phyloP scores from a whole-genome alignment of 805 yeast species.

The Kodamaea hsintzibuensis region DNA sequence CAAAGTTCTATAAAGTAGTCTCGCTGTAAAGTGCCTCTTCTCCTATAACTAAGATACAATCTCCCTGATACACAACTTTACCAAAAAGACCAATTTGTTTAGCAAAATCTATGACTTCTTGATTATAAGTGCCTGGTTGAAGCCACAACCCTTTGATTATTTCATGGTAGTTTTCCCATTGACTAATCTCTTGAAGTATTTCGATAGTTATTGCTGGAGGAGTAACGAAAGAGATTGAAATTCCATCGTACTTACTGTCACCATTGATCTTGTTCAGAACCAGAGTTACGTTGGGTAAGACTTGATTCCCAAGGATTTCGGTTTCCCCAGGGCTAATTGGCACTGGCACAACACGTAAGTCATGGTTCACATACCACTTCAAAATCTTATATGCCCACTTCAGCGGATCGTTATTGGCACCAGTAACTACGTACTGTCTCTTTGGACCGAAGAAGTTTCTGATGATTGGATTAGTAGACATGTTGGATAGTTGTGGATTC shows the following conservation, averaged over 20 bases:
- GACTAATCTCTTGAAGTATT: conserved; percentile 36
- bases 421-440: conserved; percentile 63
- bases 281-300: conserved; percentile 32
- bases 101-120: conserved; percentile 47
- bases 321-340: conserved; percentile 55
- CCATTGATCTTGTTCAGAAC: conserved; percentile 23
- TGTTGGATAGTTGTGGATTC: neutral
- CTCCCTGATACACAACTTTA: conserved; percentile 47
- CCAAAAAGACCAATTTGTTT: conserved; percentile 32
- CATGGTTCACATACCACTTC: conserved; percentile 61
- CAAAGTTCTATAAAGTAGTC: neutral
- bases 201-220: conserved; percentile 61
- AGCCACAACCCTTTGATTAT: conserved; percentile 68
- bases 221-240: conserved; percentile 69
- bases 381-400: conserved; percentile 74
- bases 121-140: conserved; percentile 78
- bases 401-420: conserved; percentile 63
- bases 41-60: conserved; percentile 74
- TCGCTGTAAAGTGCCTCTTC: conserved; percentile 42
- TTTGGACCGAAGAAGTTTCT: conserved; percentile 51
- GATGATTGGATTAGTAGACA: conserved; percentile 33
- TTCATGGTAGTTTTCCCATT: conserved; percentile 39
- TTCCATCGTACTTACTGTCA: conserved; percentile 35
- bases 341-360: conserved; percentile 57
- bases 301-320: conserved; percentile 46